Base-by-base conservation (phyloP, 179 eudicot species). In the Silene coronaria region DNA sequence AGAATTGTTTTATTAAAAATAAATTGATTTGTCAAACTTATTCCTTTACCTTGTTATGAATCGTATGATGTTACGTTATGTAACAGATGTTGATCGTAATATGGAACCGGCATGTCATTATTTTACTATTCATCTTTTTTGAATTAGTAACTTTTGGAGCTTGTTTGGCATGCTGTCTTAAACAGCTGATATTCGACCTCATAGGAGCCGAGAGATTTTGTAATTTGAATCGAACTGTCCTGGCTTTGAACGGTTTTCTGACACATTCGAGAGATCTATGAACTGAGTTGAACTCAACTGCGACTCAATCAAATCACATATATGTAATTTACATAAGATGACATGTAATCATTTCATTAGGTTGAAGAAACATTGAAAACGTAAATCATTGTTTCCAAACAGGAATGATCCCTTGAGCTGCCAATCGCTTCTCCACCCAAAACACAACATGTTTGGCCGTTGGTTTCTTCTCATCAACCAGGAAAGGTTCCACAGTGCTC, bases 321-420 rank as follows among this genome's bases (percentile, higher is more conserved):
- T 42, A 19, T 76, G 48, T 13, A 13, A 59, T 51, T 61, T 81
- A 62, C 62, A 76, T 22, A 63, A 57, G 19, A 74, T 61, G 46
- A 23, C 14, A 6, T 61, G 70, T 62, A 58, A 70, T 36, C 48
- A 51, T 51, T 62, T 46, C 61, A 36, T 42, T 19, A 38, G 53
- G 2, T n/a, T 73, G 81, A 57, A 22, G 7, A 26, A 22, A 61
- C 70, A 71, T 65, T 32, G 9, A n/a, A 66, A 27, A 38, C 24
- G 38, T 0, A 6, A 70, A 22, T 75, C 46, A 78, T 28, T 85
- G 84, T 59, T 80, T 84, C 93, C 92, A 91, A 23, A 93, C 92
- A n/a, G 95, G 89, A 74, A 93, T 87, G 77, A 92, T 92, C 76
- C 97, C 97, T 83, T 92, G 97, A 83, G 97, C 96, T 65, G 97